Conservation (phyloP, 2,329 filamentous ascomycete species). For the Botrytis hyacinthi region DNA sequence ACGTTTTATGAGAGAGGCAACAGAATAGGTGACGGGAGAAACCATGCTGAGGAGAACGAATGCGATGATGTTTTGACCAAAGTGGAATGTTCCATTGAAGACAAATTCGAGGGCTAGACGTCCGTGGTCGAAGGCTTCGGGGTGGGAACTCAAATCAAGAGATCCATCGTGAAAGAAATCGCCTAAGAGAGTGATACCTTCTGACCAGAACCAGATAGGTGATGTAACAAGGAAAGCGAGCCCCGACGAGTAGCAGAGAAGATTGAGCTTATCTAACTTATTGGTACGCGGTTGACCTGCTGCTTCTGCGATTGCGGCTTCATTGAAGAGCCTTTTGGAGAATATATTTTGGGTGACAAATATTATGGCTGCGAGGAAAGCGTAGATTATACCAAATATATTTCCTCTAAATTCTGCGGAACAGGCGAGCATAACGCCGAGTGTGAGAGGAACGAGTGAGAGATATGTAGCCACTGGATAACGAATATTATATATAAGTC, state of each 20-base stretch:
- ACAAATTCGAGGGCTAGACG: slow-evolving; percentile 79
- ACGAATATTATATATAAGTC: slow-evolving; percentile 80
- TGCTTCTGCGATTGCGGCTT: slow-evolving; percentile 79
- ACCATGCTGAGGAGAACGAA: slow-evolving; percentile 91
- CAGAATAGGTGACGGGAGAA: slow-evolving; percentile 94
- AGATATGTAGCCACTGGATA: slow-evolving; percentile 87
- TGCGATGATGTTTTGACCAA: slow-evolving; percentile 91
- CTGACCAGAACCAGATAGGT: slow-evolving; percentile 90
- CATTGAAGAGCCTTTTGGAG: slow-evolving; percentile 96
- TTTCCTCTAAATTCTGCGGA: slow-evolving; percentile 89
- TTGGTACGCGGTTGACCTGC: slow-evolving; percentile 64
- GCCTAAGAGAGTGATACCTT: slow-evolving; percentile 73
- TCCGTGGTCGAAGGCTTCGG: slow-evolving; percentile 69
- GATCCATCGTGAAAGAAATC: slow-evolving; percentile 82
- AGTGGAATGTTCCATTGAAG: slow-evolving; percentile 97
- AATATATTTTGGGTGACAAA: slow-evolving; percentile 99
- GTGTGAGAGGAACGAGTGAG: slow-evolving; percentile 83
- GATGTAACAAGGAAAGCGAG: slow-evolving; percentile 84
- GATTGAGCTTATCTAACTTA: slow-evolving; percentile 94
- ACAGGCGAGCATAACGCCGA: slow-evolving; percentile 95
- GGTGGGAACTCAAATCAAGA: slow-evolving; percentile 59
- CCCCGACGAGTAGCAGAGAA: slow-evolving; percentile 95
- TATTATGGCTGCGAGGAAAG: slow-evolving; percentile 84
- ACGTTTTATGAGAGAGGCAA: slow-evolving; percentile 92
- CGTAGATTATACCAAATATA: slow-evolving; percentile 83